A percentile compares a stretch with the other conserved stretches of the same genome.
These are phyloP conservation scores for Nepenthes gracilis DNA, from an alignment of 148 eudicot species.

Conservation along the genomic window DNA sequence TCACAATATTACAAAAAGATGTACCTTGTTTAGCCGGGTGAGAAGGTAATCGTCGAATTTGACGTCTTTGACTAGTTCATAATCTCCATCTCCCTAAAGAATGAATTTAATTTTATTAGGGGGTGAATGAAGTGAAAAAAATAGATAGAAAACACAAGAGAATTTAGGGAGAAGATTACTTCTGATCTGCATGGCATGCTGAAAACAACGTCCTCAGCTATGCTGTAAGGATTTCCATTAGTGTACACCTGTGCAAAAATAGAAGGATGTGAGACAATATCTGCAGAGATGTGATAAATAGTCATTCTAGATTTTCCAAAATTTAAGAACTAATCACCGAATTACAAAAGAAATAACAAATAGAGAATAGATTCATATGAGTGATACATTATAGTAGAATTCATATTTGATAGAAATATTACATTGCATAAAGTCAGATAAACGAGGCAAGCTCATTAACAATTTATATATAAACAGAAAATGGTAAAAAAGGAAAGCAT, in stretches of 20 bases:
- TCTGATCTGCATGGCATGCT: constrained; percentile 98
- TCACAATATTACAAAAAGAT: not conserved
- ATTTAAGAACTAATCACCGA: not conserved
- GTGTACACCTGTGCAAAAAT: constrained; percentile 57
- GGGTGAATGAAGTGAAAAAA: not conserved
- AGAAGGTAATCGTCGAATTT: constrained; percentile 70
- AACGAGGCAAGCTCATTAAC: too few species aligned
- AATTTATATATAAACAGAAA: too few species aligned
- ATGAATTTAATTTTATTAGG: not conserved
- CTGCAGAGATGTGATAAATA: not conserved
- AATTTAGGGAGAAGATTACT: constrained; percentile 15
- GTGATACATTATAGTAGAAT: too few species aligned
- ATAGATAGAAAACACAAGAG: not conserved
- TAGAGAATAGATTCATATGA: too few species aligned
- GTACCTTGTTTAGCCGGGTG: constrained; percentile 56
- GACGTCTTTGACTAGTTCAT: constrained; percentile 89
- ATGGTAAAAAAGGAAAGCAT: too few species aligned
- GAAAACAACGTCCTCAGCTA: constrained; percentile 86
- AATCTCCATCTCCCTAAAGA: constrained; percentile 85
- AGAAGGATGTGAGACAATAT: not conserved
- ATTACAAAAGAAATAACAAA: too few species aligned
- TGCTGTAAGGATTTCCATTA: constrained; percentile 84
- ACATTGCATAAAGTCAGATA: too few species aligned
- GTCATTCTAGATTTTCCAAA: not conserved
- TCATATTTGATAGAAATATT: too few species aligned